These are phyloP conservation scores for Exophiala dermatitidis DNA, from an alignment of 2,329 filamentous ascomycete genomes.

Conservation along the genomic window DNA sequence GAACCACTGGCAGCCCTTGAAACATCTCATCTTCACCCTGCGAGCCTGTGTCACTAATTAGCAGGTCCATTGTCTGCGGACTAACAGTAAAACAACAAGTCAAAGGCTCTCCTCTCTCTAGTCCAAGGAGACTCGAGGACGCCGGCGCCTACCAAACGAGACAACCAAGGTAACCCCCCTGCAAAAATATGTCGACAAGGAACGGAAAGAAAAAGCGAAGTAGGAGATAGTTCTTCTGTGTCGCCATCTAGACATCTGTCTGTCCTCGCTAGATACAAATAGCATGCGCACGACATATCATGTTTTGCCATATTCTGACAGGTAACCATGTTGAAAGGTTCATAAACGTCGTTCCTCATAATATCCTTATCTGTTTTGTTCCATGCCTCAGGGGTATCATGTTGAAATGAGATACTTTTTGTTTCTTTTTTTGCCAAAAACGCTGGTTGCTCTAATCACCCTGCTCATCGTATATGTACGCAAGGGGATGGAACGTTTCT, in stretches of 20 bases:
- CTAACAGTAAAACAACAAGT: too few relatives aligned
- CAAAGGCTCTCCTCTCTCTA: too few relatives aligned
- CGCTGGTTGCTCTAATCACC: not conserved
- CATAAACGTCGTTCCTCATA: slow-evolving; percentile 16
- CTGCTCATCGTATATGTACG: not conserved
- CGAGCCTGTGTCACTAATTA: too few relatives aligned
- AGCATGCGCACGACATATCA: not conserved
- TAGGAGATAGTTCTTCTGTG: not conserved
- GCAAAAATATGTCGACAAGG: too few relatives aligned
- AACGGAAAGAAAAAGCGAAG: not conserved
- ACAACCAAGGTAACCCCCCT: too few relatives aligned
- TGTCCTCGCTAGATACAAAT: too few relatives aligned
- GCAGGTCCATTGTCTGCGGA: too few relatives aligned
- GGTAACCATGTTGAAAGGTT: slow-evolving; percentile 12
- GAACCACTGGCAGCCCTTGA: too few relatives aligned
- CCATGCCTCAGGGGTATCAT: slow-evolving; percentile 19
- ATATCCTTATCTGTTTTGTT: slow-evolving; percentile 15
- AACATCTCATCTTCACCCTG: too few relatives aligned
- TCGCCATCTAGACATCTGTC: not conserved
- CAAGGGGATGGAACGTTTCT: not conserved
- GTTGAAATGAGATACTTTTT: slow-evolving; percentile 23
- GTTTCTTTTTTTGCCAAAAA: not conserved
- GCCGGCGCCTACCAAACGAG: too few relatives aligned
- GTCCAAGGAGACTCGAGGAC: too few relatives aligned
- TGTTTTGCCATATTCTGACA: not conserved